These are phyloP conservation scores for Cadophora luteo-olivacea DNA, from an alignment of 2,329 filamentous ascomycete species.

Conservation along the genomic window DNA sequence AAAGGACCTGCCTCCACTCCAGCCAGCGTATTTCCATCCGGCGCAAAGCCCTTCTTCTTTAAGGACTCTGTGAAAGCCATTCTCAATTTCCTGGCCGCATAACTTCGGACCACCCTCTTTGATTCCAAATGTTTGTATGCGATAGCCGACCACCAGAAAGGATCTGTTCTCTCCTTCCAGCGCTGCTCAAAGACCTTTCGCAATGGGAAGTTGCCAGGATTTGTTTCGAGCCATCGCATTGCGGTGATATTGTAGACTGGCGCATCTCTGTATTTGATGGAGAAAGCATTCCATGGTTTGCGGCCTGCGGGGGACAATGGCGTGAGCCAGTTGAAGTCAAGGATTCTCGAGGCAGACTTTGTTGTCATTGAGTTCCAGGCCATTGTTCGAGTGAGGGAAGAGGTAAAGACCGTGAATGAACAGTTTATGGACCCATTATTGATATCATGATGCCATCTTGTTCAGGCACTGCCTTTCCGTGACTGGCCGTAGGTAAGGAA, in stretches of 20 bases:
- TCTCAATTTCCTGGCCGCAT: constrained; percentile 50
- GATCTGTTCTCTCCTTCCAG: constrained; percentile 44
- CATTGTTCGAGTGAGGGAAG: not conserved
- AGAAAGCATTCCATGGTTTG: not conserved
- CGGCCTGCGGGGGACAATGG: not conserved
- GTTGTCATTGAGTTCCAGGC: not conserved
- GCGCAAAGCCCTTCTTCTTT: constrained; percentile 52
- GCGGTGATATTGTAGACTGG: constrained; percentile 13
- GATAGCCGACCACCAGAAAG: constrained; percentile 56
- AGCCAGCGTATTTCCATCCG: constrained; percentile 37
- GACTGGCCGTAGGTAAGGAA: not conserved
- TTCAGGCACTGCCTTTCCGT: not conserved
- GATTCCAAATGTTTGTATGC: constrained; percentile 40
- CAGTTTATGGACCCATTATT: not conserved
- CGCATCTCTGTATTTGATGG: constrained; percentile 12
- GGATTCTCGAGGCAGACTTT: constrained; percentile 2
- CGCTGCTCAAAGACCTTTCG: constrained; percentile 6
- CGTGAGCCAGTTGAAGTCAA: not conserved
- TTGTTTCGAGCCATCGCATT: not conserved
- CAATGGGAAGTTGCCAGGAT: not conserved
- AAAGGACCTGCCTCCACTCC: constrained; percentile 43
- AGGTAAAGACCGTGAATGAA: constrained; percentile 5
- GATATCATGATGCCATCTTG: not conserved
- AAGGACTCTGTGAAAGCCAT: constrained; percentile 54
- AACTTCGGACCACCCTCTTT: constrained; percentile 55